phyloP scores from a whole-genome alignment of 208 protist species.

The Polymyxa betae region DNA sequence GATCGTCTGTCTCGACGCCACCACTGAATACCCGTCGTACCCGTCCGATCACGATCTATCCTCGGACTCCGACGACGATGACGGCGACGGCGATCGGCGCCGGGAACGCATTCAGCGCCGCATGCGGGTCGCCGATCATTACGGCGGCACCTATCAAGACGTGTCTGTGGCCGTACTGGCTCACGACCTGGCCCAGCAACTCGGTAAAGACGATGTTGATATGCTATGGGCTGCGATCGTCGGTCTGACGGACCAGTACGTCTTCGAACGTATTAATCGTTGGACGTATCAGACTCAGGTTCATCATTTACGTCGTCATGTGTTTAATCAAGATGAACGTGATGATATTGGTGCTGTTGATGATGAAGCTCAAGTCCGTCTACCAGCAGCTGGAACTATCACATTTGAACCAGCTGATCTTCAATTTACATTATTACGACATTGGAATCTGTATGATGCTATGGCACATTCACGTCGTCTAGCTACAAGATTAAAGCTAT shows the following conservation, averaged over 20 bases:
- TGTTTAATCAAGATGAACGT: not conserved
- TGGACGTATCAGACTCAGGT: conserved; percentile 49
- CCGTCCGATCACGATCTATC: conserved; percentile 27
- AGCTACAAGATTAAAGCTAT: conserved; percentile 42
- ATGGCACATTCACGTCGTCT: conserved; percentile 43
- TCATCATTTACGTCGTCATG: not conserved
- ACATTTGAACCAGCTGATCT: conserved; percentile 8
- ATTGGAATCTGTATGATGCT: conserved; percentile 57
- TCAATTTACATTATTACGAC: not conserved
- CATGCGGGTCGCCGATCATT: conserved; percentile 21
- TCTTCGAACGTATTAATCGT: conserved; percentile 8
- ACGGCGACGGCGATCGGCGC: not conserved
- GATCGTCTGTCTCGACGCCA: conserved; percentile 6
- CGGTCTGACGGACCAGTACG: conserved; percentile 54
- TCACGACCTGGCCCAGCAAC: conserved; percentile 47
- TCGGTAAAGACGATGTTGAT: conserved; percentile 51
- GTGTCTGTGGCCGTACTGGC: not conserved
- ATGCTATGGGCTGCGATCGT: conserved; percentile 53
- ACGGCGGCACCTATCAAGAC: conserved; percentile 10
- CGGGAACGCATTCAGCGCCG: not conserved
- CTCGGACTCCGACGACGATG: not conserved
- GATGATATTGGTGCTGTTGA: not conserved
- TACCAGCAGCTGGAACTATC: conserved; percentile 17
- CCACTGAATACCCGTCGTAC: not conserved
- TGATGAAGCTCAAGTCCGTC: conserved; percentile 7